Conservation (phyloP, 345 rosid genomes). For the Salix caprea region DNA sequence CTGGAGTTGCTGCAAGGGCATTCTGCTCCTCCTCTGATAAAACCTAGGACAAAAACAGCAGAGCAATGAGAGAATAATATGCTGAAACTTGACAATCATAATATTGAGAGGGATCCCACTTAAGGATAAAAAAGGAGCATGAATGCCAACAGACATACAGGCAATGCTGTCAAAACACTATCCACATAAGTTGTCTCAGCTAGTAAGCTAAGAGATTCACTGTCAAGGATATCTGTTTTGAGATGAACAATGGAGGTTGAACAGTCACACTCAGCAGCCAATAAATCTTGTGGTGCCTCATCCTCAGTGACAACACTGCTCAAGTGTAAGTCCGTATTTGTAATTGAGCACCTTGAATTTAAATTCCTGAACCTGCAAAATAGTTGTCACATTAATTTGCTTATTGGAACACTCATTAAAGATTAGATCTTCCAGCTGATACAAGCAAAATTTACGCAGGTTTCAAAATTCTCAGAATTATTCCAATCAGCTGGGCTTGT, state of each 20-base stretch:
- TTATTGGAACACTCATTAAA: not conserved
- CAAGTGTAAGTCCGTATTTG: conserved; percentile 51
- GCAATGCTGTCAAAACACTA: conserved; percentile 65
- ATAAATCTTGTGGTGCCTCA: conserved; percentile 39
- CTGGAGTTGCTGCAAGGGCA: conserved; percentile 87
- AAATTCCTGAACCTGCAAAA: conserved; percentile 46
- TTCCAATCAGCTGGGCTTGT: too few species aligned
- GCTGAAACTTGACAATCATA: not conserved
- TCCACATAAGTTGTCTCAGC: conserved; percentile 55
- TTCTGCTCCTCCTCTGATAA: conserved; percentile 84
- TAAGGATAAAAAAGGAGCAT: not conserved
- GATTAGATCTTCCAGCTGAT: not conserved
- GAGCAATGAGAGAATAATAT: conserved; percentile 1
- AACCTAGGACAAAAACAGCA: conserved; percentile 42
- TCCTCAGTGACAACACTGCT: conserved; percentile 44
- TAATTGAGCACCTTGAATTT: conserved; percentile 53
- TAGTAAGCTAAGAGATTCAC: conserved; percentile 61
- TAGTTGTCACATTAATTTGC: too few species aligned
- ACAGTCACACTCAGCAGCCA: conserved; percentile 35
- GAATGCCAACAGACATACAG: conserved; percentile 39
- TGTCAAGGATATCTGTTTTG: conserved; percentile 49
- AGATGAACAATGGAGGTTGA: conserved; percentile 63
- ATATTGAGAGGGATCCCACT: not conserved
- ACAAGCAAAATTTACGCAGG: not conserved
- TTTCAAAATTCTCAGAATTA: too few species aligned